Evolutionary conservation across 2,329 filamentous ascomycete species (phyloP).

Genomic region (Alternaria sp.): DNA sequence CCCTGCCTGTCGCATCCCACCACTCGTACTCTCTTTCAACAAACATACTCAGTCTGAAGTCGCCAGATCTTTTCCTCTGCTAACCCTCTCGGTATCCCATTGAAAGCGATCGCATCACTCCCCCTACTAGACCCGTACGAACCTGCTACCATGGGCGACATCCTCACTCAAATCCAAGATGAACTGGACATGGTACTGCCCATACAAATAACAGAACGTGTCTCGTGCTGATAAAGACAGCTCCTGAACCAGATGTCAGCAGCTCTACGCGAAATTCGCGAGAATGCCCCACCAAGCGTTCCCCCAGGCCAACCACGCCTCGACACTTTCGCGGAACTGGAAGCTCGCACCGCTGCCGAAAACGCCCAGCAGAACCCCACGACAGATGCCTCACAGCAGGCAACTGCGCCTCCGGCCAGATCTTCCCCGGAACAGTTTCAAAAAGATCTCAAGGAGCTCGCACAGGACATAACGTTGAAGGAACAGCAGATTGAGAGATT

Average conservation of each 20-base stretch:
- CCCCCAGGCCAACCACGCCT: constrained; percentile 56
- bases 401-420: constrained; percentile 21
- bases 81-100: no score
- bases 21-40: constrained; percentile 1
- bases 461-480: constrained; percentile 78
- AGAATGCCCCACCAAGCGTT: constrained; percentile 52
- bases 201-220: not conserved
- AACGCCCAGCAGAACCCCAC: constrained; percentile 23
- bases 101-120: not conserved
- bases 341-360: constrained; percentile 35
- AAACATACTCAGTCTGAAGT: not conserved
- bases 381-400: constrained; percentile 23
- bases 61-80: not conserved
- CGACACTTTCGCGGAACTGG: constrained; percentile 43
- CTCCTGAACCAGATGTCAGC: constrained; percentile 59
- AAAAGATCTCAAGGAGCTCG: constrained; percentile 74
- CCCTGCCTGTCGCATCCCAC: not conserved
- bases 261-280: constrained; percentile 56
- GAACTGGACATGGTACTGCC: constrained; percentile 76
- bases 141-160: constrained; percentile 68
- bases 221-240: constrained; percentile 34
- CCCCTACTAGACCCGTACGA: no score
- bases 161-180: constrained; percentile 85
- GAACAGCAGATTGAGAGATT: constrained; percentile 84
- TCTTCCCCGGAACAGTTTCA: constrained; percentile 62